Percentiles rank a stretch among this genome's conserved stretches.
Conservation (phyloP, 2,329 filamentous ascomycete genomes). For the Aureobasidium namibiae region DNA sequence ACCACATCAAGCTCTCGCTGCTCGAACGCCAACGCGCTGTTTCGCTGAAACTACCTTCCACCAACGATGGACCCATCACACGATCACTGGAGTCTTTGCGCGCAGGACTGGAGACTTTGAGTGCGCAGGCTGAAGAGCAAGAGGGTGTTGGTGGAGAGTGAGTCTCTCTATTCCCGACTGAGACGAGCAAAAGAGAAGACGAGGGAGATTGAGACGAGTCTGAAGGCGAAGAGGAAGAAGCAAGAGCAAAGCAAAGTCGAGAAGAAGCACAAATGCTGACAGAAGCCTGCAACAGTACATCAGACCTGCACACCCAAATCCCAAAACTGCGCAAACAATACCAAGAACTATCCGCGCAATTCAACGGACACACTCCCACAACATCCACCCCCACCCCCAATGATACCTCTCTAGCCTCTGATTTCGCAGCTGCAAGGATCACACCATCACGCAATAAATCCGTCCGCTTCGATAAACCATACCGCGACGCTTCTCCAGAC, state of each 20-base stretch:
- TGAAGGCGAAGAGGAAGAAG: no score
- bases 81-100: conserved; percentile 80
- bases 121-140: conserved; percentile 53
- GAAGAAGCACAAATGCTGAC: neutral
- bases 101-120: conserved; percentile 65
- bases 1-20: conserved; percentile 93
- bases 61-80: conserved; percentile 78
- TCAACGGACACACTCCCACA: conserved; percentile 53
- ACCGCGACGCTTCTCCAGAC: conserved; percentile 22
- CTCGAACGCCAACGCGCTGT: conserved; percentile 84
- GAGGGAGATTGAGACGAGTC: no score
- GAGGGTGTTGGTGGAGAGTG: conserved; percentile 16
- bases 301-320: conserved; percentile 48
- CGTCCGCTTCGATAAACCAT: conserved; percentile 72
- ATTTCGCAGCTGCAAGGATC: conserved; percentile 54
- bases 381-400: conserved; percentile 50
- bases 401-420: conserved; percentile 51
- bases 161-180: conserved; percentile 41
- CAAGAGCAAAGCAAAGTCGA: no score
- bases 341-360: conserved; percentile 69
- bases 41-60: conserved; percentile 67
- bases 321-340: conserved; percentile 64
- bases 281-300: neutral
- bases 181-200: neutral
- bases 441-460: conserved; percentile 45